A percentile compares a stretch with the other conserved stretches of the same genome.
These are phyloP conservation scores for Fonsecaea erecta DNA, from an alignment of 2,329 filamentous ascomycete species.

Conservation along the genomic window DNA sequence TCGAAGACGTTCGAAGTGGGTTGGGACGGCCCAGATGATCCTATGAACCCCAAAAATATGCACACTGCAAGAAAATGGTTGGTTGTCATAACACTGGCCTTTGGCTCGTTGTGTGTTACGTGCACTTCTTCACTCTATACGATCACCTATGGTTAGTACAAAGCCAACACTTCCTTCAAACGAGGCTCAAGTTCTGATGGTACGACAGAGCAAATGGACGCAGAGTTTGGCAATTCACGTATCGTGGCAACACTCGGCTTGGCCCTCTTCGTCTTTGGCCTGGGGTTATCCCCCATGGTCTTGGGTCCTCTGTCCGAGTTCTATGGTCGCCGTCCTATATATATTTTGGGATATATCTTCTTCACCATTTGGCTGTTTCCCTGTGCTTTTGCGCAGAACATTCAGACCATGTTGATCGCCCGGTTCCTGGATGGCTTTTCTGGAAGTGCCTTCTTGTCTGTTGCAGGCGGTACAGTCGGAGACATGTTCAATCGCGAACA, in stretches of 20 bases:
- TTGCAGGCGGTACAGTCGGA: constrained; percentile 74
- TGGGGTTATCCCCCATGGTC: constrained; percentile 67
- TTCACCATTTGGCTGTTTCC: constrained; percentile 83
- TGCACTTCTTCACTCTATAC: constrained; percentile 89
- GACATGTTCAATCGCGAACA: constrained; percentile 70
- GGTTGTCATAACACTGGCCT: constrained; percentile 74
- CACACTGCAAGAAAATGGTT: constrained; percentile 72
- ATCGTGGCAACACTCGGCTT: constrained; percentile 79
- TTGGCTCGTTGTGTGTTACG: constrained; percentile 82
- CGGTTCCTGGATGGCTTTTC: constrained; percentile 68
- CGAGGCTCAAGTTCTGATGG: constrained; percentile 1
- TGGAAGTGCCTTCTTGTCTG: constrained; percentile 66
- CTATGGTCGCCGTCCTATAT: constrained; percentile 81
- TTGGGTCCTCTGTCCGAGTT: constrained; percentile 72
- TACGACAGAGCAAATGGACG: constrained; percentile 65
- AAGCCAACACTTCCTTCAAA: neutral
- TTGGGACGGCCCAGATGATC: constrained; percentile 77
- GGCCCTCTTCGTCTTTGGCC: constrained; percentile 80
- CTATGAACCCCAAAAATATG: constrained; percentile 74
- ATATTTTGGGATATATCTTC: constrained; percentile 72
- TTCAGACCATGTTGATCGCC: constrained; percentile 75
- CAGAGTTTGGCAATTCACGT: constrained; percentile 72
- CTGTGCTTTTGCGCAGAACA: constrained; percentile 78
- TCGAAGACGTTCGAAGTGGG: constrained; percentile 59
- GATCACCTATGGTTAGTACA: constrained; percentile 64